A percentile compares a stretch with the other conserved stretches of the same genome.
These are phyloP conservation scores for Simmondsia chinensis DNA, from an alignment of 148 eudicot genomes.

Conservation along the genomic window DNA sequence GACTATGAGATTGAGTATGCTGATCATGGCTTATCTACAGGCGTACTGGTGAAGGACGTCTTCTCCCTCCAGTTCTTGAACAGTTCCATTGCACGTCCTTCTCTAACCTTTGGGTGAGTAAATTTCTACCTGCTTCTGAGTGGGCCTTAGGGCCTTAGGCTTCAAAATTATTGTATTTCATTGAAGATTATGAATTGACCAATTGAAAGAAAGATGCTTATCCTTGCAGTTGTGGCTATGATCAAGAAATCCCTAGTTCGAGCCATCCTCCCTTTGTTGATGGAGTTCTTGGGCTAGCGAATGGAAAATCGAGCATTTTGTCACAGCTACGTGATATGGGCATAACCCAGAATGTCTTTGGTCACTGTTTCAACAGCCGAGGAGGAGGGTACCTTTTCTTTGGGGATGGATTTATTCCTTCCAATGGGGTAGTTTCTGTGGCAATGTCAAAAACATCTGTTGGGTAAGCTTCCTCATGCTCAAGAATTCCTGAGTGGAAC, in stretches of 20 bases:
- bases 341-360: slow-evolving; percentile 52
- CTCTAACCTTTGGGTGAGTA: slow-evolving; percentile 68
- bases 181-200: background rate
- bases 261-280: slow-evolving; percentile 57
- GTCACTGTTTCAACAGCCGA: slow-evolving; percentile 72
- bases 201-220: slow-evolving; percentile 4
- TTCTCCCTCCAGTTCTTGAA: slow-evolving; percentile 45
- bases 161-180: too few species aligned
- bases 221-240: slow-evolving; percentile 72
- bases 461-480: slow-evolving; percentile 33
- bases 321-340: slow-evolving; percentile 47
- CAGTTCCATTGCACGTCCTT: slow-evolving; percentile 33
- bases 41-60: slow-evolving; percentile 61
- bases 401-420: slow-evolving; percentile 63
- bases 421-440: slow-evolving; percentile 54
- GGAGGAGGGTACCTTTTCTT: slow-evolving; percentile 85
- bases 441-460: slow-evolving; percentile 34
- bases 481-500: background rate
- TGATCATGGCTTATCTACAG: slow-evolving; percentile 74
- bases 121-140: too few species aligned
- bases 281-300: slow-evolving; percentile 79
- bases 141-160: too few species aligned
- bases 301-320: slow-evolving; percentile 57
- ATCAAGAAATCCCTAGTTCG: slow-evolving; percentile 53
- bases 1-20: slow-evolving; percentile 86